A percentile compares a stretch with the other conserved stretches of the same genome.
Evolutionary conservation across 177 flowering plant species (phyloP).

Genomic region (Vitis hybrid): DNA sequence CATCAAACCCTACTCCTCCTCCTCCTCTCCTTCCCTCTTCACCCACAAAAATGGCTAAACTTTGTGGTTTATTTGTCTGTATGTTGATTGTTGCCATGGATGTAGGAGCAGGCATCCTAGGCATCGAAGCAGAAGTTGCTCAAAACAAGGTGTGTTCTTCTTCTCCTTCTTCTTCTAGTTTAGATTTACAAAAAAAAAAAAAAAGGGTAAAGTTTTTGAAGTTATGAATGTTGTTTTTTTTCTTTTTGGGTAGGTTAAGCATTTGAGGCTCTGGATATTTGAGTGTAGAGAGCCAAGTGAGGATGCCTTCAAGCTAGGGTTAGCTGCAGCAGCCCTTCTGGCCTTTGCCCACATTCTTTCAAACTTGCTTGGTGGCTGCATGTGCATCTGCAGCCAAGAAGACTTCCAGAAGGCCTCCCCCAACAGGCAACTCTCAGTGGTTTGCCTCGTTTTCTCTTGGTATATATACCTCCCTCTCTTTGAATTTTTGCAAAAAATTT

Average conservation of each 20-base stretch:
- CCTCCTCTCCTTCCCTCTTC: background rate
- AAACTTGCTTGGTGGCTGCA: slow-evolving; percentile 66
- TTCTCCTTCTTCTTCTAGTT: background rate
- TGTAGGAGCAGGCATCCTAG: slow-evolving; percentile 50
- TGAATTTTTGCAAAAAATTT: no score
- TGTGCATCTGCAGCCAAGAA: slow-evolving; percentile 53
- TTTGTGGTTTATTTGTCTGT: slow-evolving; percentile 37
- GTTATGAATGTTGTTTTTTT: no score
- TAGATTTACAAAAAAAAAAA: background rate
- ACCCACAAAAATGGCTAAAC: slow-evolving; percentile 20
- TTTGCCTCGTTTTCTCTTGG: slow-evolving; percentile 67
- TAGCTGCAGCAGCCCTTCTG: slow-evolving; percentile 63
- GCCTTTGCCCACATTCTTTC: slow-evolving; percentile 63
- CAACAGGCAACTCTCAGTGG: slow-evolving; percentile 52
- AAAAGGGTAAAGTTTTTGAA: no score
- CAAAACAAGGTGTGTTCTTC: slow-evolving; percentile 46
- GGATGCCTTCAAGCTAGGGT: slow-evolving; percentile 64
- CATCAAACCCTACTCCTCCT: background rate
- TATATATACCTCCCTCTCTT: slow-evolving; percentile 13
- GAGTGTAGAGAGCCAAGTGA: slow-evolving; percentile 81
- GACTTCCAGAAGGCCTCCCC: slow-evolving; percentile 58
- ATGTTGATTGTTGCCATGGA: slow-evolving; percentile 48
- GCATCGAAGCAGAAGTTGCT: slow-evolving; percentile 56
- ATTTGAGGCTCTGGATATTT: slow-evolving; percentile 63
- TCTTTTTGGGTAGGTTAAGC: slow-evolving; percentile 44